Conservation (phyloP, 2,329 filamentous ascomycete genomes). For the Basipetospora chlamydospora region DNA sequence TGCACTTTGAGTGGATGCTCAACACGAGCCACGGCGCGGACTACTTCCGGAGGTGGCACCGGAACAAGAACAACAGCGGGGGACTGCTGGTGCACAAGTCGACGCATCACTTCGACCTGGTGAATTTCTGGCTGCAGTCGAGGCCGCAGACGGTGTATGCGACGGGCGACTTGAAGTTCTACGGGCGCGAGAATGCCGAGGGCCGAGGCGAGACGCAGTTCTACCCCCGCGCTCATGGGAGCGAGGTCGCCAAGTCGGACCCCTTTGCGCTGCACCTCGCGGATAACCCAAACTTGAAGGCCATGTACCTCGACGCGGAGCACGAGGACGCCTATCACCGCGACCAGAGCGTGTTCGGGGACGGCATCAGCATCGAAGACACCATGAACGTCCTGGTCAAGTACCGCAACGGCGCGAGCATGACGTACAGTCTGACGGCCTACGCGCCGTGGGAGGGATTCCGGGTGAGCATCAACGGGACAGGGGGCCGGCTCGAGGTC, state of each 20-base stretch:
- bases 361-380: constrained; percentile 51
- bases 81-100: constrained; percentile 47
- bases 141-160: constrained; percentile 41
- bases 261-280: constrained; percentile 45
- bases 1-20: constrained; percentile 51
- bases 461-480: constrained; percentile 43
- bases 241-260: constrained; percentile 33
- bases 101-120: constrained; percentile 48
- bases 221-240: constrained; percentile 34
- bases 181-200: constrained; percentile 47
- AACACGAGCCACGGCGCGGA: constrained; percentile 48
- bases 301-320: constrained; percentile 47
- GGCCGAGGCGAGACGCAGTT: constrained; percentile 33
- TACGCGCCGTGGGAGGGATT: constrained; percentile 51
- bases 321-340: constrained; percentile 48
- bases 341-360: constrained; percentile 47
- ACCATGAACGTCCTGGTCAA: constrained; percentile 46
- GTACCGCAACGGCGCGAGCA: constrained; percentile 39
- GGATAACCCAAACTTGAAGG: constrained; percentile 36
- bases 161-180: constrained; percentile 43
- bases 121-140: constrained; percentile 48
- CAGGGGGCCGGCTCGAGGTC: constrained; percentile 41
- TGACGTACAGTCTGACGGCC: constrained; percentile 45
- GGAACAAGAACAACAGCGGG: constrained; percentile 44
- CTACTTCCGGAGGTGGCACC: constrained; percentile 50